Percentiles rank a stretch among this genome's conserved stretches.
phyloP scores from a whole-genome alignment of 1,284 basidiomycete species.

The Ustilago trichophora region DNA sequence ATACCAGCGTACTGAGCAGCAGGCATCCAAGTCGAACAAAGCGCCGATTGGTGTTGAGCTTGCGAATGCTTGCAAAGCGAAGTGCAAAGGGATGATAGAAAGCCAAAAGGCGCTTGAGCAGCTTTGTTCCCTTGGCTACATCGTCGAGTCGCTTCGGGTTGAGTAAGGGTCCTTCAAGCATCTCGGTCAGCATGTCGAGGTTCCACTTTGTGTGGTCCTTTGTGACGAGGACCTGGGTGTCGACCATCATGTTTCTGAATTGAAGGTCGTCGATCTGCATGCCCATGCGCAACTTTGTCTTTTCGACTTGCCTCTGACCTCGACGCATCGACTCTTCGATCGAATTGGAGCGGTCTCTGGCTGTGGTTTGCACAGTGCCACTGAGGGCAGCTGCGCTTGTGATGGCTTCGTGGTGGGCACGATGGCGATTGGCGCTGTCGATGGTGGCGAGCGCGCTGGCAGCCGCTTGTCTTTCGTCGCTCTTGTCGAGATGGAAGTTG shows the following conservation, averaged over 20 bases:
- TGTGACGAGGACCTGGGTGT: conserved; percentile 78
- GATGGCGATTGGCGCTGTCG: conserved; percentile 79
- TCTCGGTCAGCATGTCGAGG: conserved; percentile 83
- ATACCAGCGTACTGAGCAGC: conserved; percentile 82
- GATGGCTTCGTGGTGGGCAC: conserved; percentile 43
- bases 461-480: conserved; percentile 77
- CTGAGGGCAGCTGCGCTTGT: conserved; percentile 30
- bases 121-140: conserved; percentile 87
- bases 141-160: conserved; percentile 95
- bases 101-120: conserved; percentile 83
- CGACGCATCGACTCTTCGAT: conserved; percentile 84
- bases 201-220: conserved; percentile 95
- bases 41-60: conserved; percentile 70
- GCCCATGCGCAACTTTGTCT: conserved; percentile 83
- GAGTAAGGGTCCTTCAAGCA: conserved; percentile 89
- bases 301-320: conserved; percentile 76
- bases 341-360: conserved; percentile 76
- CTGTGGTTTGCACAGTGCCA: conserved; percentile 19
- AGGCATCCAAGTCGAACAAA: conserved; percentile 70
- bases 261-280: conserved; percentile 72
- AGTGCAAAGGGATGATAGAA: conserved; percentile 91
- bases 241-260: conserved; percentile 62
- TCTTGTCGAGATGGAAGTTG: conserved; percentile 71
- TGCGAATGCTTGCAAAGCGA: conserved; percentile 81
- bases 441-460: conserved; percentile 86